Conservation (phyloP, 2,329 filamentous ascomycete species). For the Clarireedia paspali region DNA sequence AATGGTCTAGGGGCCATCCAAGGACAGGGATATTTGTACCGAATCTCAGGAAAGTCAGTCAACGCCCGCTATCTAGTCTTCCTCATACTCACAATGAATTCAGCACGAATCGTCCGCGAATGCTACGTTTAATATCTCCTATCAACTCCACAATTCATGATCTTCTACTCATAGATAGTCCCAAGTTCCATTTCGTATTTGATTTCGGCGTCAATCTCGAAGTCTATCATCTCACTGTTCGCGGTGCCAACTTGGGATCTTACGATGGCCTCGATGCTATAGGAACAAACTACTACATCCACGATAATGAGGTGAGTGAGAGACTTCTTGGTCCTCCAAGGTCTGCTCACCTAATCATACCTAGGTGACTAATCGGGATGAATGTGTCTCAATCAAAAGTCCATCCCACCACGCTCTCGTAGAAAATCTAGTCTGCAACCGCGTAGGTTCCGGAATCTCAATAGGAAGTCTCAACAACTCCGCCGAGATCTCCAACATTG, state of each 20-base stretch:
- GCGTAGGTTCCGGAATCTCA: conserved; percentile 30
- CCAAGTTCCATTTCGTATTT: conserved; percentile 32
- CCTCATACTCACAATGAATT: conserved; percentile 30
- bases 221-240: conserved; percentile 32
- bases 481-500: conserved; percentile 7
- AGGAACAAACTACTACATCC: conserved; percentile 30
- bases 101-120: conserved; percentile 27
- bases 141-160: conserved; percentile 21
- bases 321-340: not conserved
- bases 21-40: conserved; percentile 43
- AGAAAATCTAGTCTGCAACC: conserved; percentile 32
- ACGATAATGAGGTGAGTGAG: conserved; percentile 28
- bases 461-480: conserved; percentile 28
- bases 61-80: not conserved
- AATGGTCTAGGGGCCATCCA: conserved; percentile 45
- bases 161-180: conserved; percentile 21
- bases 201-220: conserved; percentile 32
- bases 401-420: conserved; percentile 31
- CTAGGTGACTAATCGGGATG: conserved; percentile 30
- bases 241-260: conserved; percentile 31
- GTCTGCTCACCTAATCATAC: not conserved
- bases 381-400: conserved; percentile 33
- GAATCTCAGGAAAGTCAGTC: conserved; percentile 2
- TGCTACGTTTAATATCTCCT: conserved; percentile 17
- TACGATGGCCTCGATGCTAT: conserved; percentile 33